Percentiles rank a stretch among this genome's conserved stretches.
These are phyloP conservation scores for Rhodomyrtus psidioides DNA, from an alignment of 441 rosid species.

Conservation along the genomic window DNA sequence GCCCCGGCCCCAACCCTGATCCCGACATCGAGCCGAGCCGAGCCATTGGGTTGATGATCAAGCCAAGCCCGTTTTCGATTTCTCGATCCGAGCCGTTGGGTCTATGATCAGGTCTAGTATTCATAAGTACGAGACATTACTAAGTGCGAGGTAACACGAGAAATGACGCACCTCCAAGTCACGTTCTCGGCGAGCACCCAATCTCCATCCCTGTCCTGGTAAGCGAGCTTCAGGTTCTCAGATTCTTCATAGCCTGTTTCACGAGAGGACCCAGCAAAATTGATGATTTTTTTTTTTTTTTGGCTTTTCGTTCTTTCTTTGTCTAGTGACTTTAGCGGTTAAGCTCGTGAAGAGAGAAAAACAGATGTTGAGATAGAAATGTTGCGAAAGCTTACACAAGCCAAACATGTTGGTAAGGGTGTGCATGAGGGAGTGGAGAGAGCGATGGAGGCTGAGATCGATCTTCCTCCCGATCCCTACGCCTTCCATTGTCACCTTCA, in stretches of 20 bases:
- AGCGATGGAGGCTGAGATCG: slow-evolving; percentile 6
- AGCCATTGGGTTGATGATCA: neutral
- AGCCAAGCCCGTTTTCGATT: neutral
- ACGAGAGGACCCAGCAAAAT: neutral
- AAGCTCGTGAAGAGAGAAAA: neutral
- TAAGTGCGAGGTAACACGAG: neutral
- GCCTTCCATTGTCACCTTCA: slow-evolving; percentile 10
- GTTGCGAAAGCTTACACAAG: neutral
- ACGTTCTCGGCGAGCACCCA: neutral
- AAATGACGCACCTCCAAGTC: neutral
- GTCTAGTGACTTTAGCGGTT: neutral
- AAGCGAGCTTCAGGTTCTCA: slow-evolving; percentile 1
- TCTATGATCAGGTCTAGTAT: neutral
- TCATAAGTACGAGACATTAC: neutral
- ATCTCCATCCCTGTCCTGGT: slow-evolving; percentile 1
- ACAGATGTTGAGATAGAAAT: neutral
- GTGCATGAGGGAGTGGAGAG: neutral
- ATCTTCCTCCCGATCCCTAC: slow-evolving; percentile 10
- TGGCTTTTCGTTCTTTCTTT: neutral
- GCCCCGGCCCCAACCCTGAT: no score
- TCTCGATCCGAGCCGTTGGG: neutral
- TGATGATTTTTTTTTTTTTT: neutral
- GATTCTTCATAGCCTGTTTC: neutral
- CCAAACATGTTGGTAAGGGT: slow-evolving; percentile 1
- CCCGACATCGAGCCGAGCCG: neutral